phyloP scores from a whole-genome alignment of 352 stramenopile genomes.

The Phytophthora uliginosa region DNA sequence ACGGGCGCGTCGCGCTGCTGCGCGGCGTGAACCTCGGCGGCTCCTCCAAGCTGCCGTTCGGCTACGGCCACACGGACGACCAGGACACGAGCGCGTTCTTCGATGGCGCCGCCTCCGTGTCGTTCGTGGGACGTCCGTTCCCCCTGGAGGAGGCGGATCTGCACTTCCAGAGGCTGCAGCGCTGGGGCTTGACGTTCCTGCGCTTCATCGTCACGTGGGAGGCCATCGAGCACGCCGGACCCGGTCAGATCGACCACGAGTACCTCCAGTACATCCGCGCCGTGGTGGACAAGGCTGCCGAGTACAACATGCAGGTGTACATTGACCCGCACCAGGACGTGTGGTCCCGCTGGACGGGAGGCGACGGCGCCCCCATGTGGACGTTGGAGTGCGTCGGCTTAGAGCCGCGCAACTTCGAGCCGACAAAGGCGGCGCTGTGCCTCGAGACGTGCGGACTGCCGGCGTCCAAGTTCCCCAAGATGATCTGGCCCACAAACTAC shows the following conservation, averaged over 20 bases:
- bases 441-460: slow-evolving; percentile 61
- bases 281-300: slow-evolving; percentile 65
- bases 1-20: slow-evolving; percentile 58
- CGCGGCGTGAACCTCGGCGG: slow-evolving; percentile 75
- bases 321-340: slow-evolving; percentile 94
- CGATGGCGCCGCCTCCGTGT: slow-evolving; percentile 57
- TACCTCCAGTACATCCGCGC: slow-evolving; percentile 85
- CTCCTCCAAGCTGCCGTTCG: slow-evolving; percentile 70
- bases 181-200: slow-evolving; percentile 87
- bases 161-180: slow-evolving; percentile 77
- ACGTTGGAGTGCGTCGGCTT: slow-evolving; percentile 86
- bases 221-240: slow-evolving; percentile 87
- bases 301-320: slow-evolving; percentile 83
- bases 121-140: slow-evolving; percentile 83
- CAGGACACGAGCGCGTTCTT: slow-evolving; percentile 53
- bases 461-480: slow-evolving; percentile 77
- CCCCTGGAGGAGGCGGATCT: slow-evolving; percentile 79
- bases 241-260: slow-evolving; percentile 82
- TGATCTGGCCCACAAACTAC: slow-evolving; percentile 94
- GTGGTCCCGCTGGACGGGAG: slow-evolving; percentile 90
- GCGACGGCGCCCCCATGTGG: slow-evolving; percentile 84
- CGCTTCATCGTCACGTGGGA: slow-evolving; percentile 93
- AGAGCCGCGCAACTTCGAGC: slow-evolving; percentile 74
- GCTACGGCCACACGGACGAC: slow-evolving; percentile 40
- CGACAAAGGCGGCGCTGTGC: slow-evolving; percentile 77